A percentile compares a stretch with the other conserved stretches of the same genome.
Conservation (phyloP, 176 grass and related monocot genomes). For the Cenchrus fungigraminus region DNA sequence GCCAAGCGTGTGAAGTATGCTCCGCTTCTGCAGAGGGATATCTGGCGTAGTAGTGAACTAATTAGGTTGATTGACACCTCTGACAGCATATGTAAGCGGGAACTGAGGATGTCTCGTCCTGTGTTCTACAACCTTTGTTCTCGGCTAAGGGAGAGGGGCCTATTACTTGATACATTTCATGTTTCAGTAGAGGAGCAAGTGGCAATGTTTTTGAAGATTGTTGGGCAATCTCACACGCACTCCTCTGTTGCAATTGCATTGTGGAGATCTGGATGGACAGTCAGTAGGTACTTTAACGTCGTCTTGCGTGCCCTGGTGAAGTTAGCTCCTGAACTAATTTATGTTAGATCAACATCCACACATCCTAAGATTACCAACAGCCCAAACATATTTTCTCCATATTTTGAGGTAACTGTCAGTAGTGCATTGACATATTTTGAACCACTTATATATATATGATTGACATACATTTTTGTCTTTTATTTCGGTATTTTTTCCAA, state of each 20-base stretch:
- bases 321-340: constrained; percentile 12
- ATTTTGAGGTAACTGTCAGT: neutral
- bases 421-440: neutral
- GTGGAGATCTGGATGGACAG: constrained; percentile 5
- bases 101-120: neutral
- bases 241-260: neutral
- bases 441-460: neutral
- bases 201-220: neutral
- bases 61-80: constrained; percentile 2
- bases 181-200: constrained; percentile 36
- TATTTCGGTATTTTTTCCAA: too few relatives aligned
- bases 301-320: neutral
- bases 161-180: constrained; percentile 4
- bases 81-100: neutral
- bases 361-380: neutral
- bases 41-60: neutral
- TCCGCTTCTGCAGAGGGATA: neutral
- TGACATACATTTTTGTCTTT: neutral
- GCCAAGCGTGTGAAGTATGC: neutral
- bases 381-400: neutral
- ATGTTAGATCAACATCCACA: neutral
- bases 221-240: neutral
- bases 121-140: neutral
- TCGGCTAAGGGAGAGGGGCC: neutral
- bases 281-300: neutral